Evolutionary conservation across 768 basidiomycete species (phyloP), one percentile per base, ranked within the genome.

Genomic region (Tricholoma furcatifolium): DNA sequence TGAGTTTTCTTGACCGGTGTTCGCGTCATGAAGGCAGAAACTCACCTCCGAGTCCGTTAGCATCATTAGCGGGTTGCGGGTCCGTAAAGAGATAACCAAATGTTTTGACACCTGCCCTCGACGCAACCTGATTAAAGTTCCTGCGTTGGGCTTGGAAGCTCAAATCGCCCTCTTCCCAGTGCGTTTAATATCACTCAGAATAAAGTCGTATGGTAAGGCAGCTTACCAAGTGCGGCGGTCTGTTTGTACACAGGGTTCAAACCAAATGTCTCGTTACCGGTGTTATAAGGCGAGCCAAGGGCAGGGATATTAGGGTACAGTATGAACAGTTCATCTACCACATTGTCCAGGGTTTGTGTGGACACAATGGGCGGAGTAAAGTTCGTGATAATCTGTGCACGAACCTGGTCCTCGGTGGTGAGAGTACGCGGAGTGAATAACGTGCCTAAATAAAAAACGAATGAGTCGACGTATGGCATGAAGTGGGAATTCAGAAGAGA

Each of bases 251-350:
- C 63, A 18, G 61, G 49, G n/a, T 65, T 65, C 11, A 74, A 62
- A 1, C 77, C 77, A 53, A 78, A 79, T 0, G 75, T 75, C 17
- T 76, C 53, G 45, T 73, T 71, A 5, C 76, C 75, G 0, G 78
- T 79, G 24, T 67, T 65, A 54, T 69, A 80, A 0, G 78, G 78
- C 0, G 74, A 74, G 1, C 77, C 78, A 18, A 70, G 57, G 6
- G 74, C 63, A 10, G 79, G 74, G 24, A 67, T 53, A 38, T 76
- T 56, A 0, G 77, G 78, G 60, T 80, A 80, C 2, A 76, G 61
- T 18, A 71, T 36, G 4, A 76, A 27, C 8, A 77, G 32, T 4
- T 51, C 52, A 3, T 64, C 47, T 7, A 64, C 52, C 2, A 63
- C 56, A 10, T 23, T 42, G 1, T 57, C 42, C 14, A 72, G 56